phyloP scores from a whole-genome alignment of 2,329 filamentous ascomycete species.

The Claviceps sp. region DNA sequence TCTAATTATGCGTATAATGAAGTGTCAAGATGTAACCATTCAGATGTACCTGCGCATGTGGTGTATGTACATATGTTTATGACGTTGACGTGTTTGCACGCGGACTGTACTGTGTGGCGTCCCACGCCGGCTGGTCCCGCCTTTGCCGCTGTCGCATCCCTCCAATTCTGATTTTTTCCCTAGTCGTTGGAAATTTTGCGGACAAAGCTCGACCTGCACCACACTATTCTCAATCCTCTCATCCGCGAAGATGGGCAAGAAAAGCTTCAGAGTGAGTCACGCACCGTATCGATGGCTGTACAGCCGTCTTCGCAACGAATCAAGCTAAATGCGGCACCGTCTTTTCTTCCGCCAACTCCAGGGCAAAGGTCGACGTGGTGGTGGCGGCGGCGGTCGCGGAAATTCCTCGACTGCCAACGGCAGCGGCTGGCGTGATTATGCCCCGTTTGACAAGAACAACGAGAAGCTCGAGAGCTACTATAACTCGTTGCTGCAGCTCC shows the following conservation, averaged over 20 bases:
- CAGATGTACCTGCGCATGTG: too few species aligned
- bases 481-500: conserved; percentile 60
- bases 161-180: neutral
- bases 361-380: conserved; percentile 25
- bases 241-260: conserved; percentile 23
- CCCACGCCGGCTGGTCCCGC: neutral
- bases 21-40: too few species aligned
- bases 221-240: neutral
- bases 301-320: neutral
- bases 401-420: conserved; percentile 9
- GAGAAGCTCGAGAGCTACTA: conserved; percentile 80
- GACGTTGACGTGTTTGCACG: too few species aligned
- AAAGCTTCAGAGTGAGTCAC: conserved; percentile 21
- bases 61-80: too few species aligned
- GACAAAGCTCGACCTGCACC: neutral
- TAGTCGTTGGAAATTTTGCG: neutral
- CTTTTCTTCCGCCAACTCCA: conserved; percentile 10
- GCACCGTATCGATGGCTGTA: neutral
- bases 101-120: neutral
- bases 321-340: neutral
- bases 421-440: conserved; percentile 23
- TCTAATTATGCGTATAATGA: too few species aligned
- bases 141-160: neutral
- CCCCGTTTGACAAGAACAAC: conserved; percentile 57
- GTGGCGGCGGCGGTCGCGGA: conserved; percentile 19